Percentiles rank a stretch among this genome's conserved stretches.
Conservation (phyloP, 2,329 filamentous ascomycete genomes). For the Capronia coronata region DNA sequence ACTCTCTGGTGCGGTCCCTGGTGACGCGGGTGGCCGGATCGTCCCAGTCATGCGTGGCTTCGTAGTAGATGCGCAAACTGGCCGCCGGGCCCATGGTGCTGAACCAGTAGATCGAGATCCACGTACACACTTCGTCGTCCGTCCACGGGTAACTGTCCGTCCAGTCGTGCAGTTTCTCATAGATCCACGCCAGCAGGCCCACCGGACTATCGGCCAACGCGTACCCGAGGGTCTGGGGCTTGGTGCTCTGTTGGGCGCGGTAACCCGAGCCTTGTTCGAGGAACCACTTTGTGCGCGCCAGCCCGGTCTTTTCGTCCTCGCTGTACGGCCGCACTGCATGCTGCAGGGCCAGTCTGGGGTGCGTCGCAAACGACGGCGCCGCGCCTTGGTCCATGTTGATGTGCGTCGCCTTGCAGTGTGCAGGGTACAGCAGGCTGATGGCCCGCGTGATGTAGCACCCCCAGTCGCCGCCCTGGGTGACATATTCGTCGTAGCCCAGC, state of each 20-base stretch:
- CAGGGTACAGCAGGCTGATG: slow-evolving; percentile 55
- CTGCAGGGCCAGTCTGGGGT: slow-evolving; percentile 54
- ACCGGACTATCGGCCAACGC: slow-evolving; percentile 63
- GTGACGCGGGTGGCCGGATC: slow-evolving; percentile 25
- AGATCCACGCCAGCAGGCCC: slow-evolving; percentile 68
- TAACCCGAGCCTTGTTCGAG: slow-evolving; percentile 48
- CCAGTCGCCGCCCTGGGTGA: slow-evolving; percentile 63
- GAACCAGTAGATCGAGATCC: slow-evolving; percentile 69
- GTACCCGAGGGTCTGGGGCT: slow-evolving; percentile 67
- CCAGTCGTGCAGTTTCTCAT: slow-evolving; percentile 75
- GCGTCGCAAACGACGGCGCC: slow-evolving; percentile 45
- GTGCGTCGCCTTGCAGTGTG: slow-evolving; percentile 54
- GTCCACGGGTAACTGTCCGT: slow-evolving; percentile 66
- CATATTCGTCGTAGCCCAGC: slow-evolving; percentile 58
- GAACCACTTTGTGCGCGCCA: slow-evolving; percentile 55
- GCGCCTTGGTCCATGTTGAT: slow-evolving; percentile 51
- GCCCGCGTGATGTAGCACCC: slow-evolving; percentile 57
- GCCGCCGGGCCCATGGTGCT: slow-evolving; percentile 62
- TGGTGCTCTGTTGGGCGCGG: slow-evolving; percentile 55
- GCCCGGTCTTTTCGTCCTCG: slow-evolving; percentile 45
- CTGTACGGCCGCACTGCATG: slow-evolving; percentile 52
- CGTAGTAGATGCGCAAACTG: slow-evolving; percentile 66
- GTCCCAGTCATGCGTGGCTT: slow-evolving; percentile 43
- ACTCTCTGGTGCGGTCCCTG: slow-evolving; percentile 10
- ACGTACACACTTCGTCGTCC: slow-evolving; percentile 68